Base-by-base conservation (phyloP, 1,284 basidiomycete species). In the Leccinum pachyderme region DNA sequence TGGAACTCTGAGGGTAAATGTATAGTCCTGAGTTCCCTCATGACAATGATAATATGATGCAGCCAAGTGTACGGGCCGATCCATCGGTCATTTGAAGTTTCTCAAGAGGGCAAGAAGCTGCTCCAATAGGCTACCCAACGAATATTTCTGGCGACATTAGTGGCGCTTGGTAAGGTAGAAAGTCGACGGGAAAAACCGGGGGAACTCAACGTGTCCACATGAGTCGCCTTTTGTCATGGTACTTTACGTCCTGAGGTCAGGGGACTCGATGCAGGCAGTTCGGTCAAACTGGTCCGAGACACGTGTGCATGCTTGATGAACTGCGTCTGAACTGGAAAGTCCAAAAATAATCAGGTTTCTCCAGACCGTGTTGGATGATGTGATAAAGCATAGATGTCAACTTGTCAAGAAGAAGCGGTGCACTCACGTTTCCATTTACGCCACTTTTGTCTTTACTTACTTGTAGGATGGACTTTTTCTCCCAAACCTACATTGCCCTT, bases 401-500 rank as follows among this genome's bases (percentile, higher is more conserved):
- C 18, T 39, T 22, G n/a, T n/a, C n/a, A n/a, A n/a, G n/a, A n/a
- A n/a, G 37, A 39, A 45, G 44, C 43, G 25, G 43, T 44, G 43
- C 25, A 27, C 13, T 44, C 43, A 24, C 5, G 37, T 39, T n/a
- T 39, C 37, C 22, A 0, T 7, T 41, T 41, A 41, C 39, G 39
- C 12, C 37, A 51, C 15, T 52, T 1, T 49, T 54, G 31, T 32
- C 37, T 39, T 39, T 22, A 11, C 39, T 25, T 11, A 27, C 13
- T 7, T 27, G 55, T 7, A 12, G 51, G 33, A 91, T 91, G 89
- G 89, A 91, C 58, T 92, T 92, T 75, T 73, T 91, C 66, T 86
- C 83, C 11, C 86, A 90, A 70, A 89, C 87, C 5, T 90, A 91
- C 73, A 84, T 87, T 50, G 89, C 89, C 55, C 81, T 92, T 44